These are phyloP conservation scores for Diaporthe citri DNA, from an alignment of 2,329 filamentous ascomycete genomes.

Conservation along the genomic window DNA sequence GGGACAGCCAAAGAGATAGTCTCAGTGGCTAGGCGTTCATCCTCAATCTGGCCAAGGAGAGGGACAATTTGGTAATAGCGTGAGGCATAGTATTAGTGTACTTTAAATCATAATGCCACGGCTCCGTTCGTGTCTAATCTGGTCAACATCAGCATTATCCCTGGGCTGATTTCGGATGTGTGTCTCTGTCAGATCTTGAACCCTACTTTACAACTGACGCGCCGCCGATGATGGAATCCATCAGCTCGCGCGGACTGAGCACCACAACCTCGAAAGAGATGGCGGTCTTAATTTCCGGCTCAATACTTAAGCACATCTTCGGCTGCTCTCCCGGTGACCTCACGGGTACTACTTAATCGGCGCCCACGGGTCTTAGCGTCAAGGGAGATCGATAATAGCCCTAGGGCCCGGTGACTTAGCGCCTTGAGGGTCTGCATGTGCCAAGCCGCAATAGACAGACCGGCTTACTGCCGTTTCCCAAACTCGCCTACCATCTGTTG, in stretches of 20 bases:
- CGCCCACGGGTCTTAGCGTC: too few species aligned
- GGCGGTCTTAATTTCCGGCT: too few species aligned
- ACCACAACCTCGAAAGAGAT: too few species aligned
- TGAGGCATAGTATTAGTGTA: background rate
- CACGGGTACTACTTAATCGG: too few species aligned
- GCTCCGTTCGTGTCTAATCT: background rate
- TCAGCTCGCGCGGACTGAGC: too few species aligned
- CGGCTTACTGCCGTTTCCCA: background rate
- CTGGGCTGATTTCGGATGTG: background rate
- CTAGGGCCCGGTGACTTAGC: background rate
- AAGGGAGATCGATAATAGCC: too few species aligned
- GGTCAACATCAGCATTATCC: background rate
- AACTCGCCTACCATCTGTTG: background rate
- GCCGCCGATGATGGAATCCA: too few species aligned
- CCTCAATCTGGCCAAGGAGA: background rate
- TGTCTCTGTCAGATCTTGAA: too few species aligned
- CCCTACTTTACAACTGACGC: too few species aligned
- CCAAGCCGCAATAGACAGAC: background rate
- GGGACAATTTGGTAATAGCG: background rate
- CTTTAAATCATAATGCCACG: background rate
- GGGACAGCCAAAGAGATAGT: background rate
- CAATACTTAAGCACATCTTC: too few species aligned
- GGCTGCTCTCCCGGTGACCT: too few species aligned
- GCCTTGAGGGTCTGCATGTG: too few species aligned
- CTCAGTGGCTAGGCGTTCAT: background rate